These are phyloP conservation scores for Diaporthe amygdali DNA, from an alignment of 2,329 filamentous ascomycete genomes.

Conservation along the genomic window DNA sequence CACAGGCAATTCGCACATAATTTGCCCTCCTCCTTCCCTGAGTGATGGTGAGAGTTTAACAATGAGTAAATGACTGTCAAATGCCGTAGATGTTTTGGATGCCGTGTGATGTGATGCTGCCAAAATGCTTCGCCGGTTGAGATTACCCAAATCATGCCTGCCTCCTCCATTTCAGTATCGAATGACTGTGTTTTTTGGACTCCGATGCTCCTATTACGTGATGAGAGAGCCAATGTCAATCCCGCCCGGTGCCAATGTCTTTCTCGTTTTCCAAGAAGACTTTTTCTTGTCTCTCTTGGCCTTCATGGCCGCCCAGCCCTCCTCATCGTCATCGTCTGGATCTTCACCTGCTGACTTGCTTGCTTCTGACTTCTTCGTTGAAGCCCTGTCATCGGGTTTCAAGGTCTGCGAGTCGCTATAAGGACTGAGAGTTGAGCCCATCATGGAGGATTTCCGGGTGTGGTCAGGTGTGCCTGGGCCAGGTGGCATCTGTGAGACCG, in stretches of 20 bases:
- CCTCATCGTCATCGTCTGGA: constrained; percentile 68
- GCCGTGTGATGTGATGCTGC: constrained; percentile 12
- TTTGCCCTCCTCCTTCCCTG: constrained; percentile 16
- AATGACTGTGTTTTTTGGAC: not conserved
- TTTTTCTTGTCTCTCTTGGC: constrained; percentile 72
- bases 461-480: constrained; percentile 34
- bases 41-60: constrained; percentile 4
- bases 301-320: constrained; percentile 74
- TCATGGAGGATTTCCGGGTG: constrained; percentile 45
- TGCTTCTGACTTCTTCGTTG: constrained; percentile 43
- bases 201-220: constrained; percentile 12
- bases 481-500: constrained; percentile 72
- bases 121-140: constrained; percentile 16
- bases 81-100: constrained; percentile 22
- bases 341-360: constrained; percentile 45
- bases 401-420: constrained; percentile 34
- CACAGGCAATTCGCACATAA: constrained; percentile 15
- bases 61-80: constrained; percentile 20
- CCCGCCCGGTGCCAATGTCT: constrained; percentile 46
- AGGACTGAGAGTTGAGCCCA: constrained; percentile 44
- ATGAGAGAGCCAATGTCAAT: constrained; percentile 45
- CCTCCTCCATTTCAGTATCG: not conserved
- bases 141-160: not conserved
- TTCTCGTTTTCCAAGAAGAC: constrained; percentile 69
- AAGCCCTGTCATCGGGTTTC: constrained; percentile 32